Evolutionary conservation across 306 rosid genomes (phyloP), one percentile per base, ranked within the genome.

Genomic region (Cucumis melo): DNA sequence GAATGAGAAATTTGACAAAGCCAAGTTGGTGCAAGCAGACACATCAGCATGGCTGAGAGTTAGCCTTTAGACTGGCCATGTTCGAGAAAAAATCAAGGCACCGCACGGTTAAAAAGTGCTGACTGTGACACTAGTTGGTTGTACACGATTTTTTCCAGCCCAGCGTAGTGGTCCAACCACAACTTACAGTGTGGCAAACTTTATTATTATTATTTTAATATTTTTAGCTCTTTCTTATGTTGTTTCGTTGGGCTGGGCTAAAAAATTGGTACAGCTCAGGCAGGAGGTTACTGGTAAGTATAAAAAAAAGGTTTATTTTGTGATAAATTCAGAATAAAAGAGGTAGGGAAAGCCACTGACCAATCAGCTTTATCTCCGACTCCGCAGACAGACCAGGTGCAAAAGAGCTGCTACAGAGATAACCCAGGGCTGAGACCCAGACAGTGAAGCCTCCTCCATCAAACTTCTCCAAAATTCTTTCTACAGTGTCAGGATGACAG

Each of bases 371-470:
- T 83, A 89, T 85, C 86, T 92, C 98, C 2, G 96, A 83, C 68
- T 83, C 91, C 23, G 84, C 78, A 2, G 81, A 79, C 77, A 89
- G 81, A 78, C 84, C 84, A n/a, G 87, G 84, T 75, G 87, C 92
- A 83, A 77, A 83, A 73, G 94, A 84, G 81, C 84, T 84, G 63
- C 71, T 62, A 75, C 86, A 89, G 61, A 89, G 36, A 46, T 79
- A 77, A 83, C 91, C 82, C 59, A 91, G 78, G 80, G 92, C 86
- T 57, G 96, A 89, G 77, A 81, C 86, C 98, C 98, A 92, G 77
- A 83, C 84, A 78, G 64, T 44, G 12, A 91, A 58, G 66, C 93
- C 93, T 80, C 92, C 92, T 80, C 77, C 80, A 81, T 82, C 88
- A 74, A 75, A 86, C 80, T 89, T 87, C 77, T 90, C 92, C 83